Base-by-base conservation (phyloP, 805 yeast species). In the Starmerella vaccinii region DNA sequence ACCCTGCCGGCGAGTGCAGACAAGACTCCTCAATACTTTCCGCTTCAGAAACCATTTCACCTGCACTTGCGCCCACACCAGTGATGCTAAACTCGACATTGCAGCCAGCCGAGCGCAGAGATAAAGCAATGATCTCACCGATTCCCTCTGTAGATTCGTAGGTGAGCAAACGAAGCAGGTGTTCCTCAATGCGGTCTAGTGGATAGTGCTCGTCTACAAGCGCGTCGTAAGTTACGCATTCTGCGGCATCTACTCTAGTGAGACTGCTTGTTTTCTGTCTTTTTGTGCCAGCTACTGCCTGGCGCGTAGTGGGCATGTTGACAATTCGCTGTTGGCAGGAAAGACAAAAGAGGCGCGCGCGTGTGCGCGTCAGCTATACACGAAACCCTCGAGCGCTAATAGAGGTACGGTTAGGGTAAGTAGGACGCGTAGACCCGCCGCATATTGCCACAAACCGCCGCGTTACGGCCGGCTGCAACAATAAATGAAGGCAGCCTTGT, bases 141-240 rank as follows among this genome's bases (percentile, higher is more conserved):
- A 57, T 4, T 2, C 61, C 61, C 21, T 51, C 49, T 8, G 43
- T 38, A 15, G 42, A 34, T 27, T 58, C 63, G 46, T 55, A 59
- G 35, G 51, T 49, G 27, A 59, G 52, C 41, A 53, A 29, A 4
- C 63, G 55, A 34, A 56, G 52, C 46, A 56, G 35, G 16, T 57
- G 53, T 43, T 57, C 59, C 15, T 41, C 50, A 23, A 58, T 50
- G 18, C 52, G 53, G n/a, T 56, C 57, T 3, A 48, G n/a, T 3
- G 61, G 50, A 29, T 52, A 50, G 15, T 53, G 49, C 3, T 40
- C 29, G 23, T 58, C 63, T 7, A 35, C 22, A 13, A 58, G 48
- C 8, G 57, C 45, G 29, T 54, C 61, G 27, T 46, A 57, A 0
- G 58, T 49, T 9, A 43, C 52, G 39, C 54, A 56, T 2, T 50